A percentile compares a stretch with the other conserved stretches of the same genome.
Conservation (phyloP, 495 filamentous ascomycete species). For the Penicillium cosmopolitanum region DNA sequence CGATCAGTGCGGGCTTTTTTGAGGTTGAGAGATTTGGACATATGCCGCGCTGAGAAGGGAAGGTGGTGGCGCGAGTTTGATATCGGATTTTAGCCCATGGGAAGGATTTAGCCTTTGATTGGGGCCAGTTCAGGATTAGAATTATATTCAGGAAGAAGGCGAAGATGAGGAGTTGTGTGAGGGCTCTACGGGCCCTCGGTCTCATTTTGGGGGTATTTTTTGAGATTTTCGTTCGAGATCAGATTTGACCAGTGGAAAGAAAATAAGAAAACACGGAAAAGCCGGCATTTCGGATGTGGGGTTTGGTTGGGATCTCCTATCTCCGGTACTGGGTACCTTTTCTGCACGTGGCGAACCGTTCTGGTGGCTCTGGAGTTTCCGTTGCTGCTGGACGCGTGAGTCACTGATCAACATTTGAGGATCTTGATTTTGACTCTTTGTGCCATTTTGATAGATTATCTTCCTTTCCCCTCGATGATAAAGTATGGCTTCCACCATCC, state of each 20-base stretch:
- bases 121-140: slow-evolving; percentile 38
- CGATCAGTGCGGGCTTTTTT: slow-evolving; percentile 43
- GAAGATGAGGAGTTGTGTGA: slow-evolving; percentile 37
- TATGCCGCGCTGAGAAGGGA: slow-evolving; percentile 33
- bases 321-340: too few species aligned
- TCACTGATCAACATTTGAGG: not conserved
- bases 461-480: not conserved
- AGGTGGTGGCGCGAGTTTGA: slow-evolving; percentile 29
- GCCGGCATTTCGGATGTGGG: not conserved
- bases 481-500: not conserved
- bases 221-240: too few species aligned
- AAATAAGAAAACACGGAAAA: not conserved
- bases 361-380: too few species aligned
- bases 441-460: not conserved
- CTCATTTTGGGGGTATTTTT: slow-evolving; percentile 18
- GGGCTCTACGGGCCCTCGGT: slow-evolving; percentile 26
- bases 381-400: not conserved
- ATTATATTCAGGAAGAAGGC: slow-evolving; percentile 32
- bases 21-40: slow-evolving; percentile 37
- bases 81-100: slow-evolving; percentile 45
- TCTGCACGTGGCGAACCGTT: too few species aligned
- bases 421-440: not conserved
- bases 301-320: not conserved
- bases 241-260: not conserved
- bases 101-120: slow-evolving; percentile 30